phyloP scores from a whole-genome alignment of 2,329 filamentous ascomycete species.

The Trichoderma breve region DNA sequence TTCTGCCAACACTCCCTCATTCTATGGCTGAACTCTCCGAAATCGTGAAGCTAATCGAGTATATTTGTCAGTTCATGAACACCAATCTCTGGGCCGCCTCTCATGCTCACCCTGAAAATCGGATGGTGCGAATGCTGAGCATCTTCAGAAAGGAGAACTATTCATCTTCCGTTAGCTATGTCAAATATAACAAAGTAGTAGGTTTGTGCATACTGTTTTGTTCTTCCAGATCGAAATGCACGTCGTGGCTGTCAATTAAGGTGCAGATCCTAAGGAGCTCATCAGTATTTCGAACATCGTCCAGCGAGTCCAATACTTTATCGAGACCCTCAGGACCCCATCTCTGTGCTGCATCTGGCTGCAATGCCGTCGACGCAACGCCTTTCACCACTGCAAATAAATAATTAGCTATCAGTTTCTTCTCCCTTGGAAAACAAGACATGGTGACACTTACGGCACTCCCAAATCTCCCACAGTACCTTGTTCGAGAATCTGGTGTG shows the following conservation, averaged over 20 bases:
- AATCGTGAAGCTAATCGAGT: conserved; percentile 28
- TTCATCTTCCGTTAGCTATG: conserved; percentile 8
- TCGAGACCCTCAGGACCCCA: conserved; percentile 6
- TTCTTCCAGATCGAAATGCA: conserved; percentile 33
- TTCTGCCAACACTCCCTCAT: conserved; percentile 25
- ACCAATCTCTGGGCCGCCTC: too few relatives aligned
- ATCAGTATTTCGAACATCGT: not conserved
- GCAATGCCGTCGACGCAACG: conserved; percentile 30
- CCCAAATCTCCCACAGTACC: conserved; percentile 33
- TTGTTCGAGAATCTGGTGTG: conserved; percentile 22
- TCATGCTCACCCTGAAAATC: conserved; percentile 27
- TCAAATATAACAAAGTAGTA: not conserved
- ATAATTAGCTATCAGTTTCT: conserved; percentile 10
- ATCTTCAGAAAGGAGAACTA: conserved; percentile 27
- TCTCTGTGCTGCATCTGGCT: conserved; percentile 15
- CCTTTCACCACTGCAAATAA: conserved; percentile 28
- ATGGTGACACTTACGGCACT: conserved; percentile 28
- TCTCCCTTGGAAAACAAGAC: not conserved
- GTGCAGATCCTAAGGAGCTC: not conserved
- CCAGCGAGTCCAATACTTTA: not conserved
- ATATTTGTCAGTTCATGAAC: not conserved
- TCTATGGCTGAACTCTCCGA: conserved; percentile 27
- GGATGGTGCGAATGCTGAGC: conserved; percentile 24
- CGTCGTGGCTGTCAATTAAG: conserved; percentile 27
- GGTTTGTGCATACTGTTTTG: conserved; percentile 28